These are phyloP conservation scores for Tuber calosporum DNA, from an alignment of 495 filamentous ascomycete genomes.

Conservation along the genomic window DNA sequence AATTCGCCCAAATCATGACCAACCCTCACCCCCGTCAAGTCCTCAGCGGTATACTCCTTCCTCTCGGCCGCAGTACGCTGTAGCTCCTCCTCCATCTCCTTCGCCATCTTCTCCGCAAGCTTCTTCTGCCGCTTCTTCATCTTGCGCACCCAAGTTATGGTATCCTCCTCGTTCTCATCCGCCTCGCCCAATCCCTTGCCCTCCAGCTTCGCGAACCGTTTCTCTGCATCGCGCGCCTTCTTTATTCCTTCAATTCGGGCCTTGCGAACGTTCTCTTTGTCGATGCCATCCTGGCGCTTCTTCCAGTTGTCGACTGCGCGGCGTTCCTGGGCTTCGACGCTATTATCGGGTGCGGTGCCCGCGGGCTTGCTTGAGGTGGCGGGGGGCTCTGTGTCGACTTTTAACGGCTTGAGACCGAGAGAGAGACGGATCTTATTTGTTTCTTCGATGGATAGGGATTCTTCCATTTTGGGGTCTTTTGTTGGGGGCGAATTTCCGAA, in stretches of 20 bases:
- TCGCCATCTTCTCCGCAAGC: constrained; percentile 65
- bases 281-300: constrained; percentile 54
- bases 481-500: not conserved
- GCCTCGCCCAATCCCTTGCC: constrained; percentile 74
- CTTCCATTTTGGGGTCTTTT: constrained; percentile 18
- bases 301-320: constrained; percentile 54
- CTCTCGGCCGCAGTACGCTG: constrained; percentile 47
- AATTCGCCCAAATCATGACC: constrained; percentile 75
- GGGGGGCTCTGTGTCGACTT: constrained; percentile 48
- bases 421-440: constrained; percentile 86
- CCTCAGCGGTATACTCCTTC: constrained; percentile 69
- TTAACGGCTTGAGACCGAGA: constrained; percentile 83
- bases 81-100: constrained; percentile 67
- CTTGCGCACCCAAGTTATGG: constrained; percentile 73
- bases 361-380: constrained; percentile 73
- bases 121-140: constrained; percentile 88
- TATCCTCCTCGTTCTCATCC: constrained; percentile 60
- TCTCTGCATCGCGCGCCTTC: constrained; percentile 76
- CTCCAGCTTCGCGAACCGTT: constrained; percentile 63
- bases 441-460: constrained; percentile 71
- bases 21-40: constrained; percentile 84
- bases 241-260: constrained; percentile 78
- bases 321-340: constrained; percentile 49
- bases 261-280: constrained; percentile 52
- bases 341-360: constrained; percentile 53